Base-by-base conservation (phyloP, 1,284 basidiomycete species). In the Phylloboletellus chloephorus region DNA sequence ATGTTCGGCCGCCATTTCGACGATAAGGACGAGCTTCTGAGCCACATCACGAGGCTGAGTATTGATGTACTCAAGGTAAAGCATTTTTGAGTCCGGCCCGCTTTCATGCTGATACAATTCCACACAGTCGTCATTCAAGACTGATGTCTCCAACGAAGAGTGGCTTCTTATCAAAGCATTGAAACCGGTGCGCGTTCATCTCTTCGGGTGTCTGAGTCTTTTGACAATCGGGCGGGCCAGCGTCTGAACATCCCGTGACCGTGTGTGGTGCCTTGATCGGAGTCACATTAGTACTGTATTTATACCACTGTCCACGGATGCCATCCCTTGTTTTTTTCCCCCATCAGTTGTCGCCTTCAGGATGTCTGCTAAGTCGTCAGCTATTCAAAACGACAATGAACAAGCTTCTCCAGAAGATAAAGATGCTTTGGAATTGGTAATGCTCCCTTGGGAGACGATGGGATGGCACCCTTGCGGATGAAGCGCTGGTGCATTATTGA, bases 1-100 rank as follows among this genome's bases (percentile, higher is more conserved):
- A 88, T 92, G 77, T 96, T 87, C 58, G 92, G 92, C 6, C 79
- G 88, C 44, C 89, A 92, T 64, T 96, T 99, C 61, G 92, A 96
- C 60, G 94, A 98, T 39, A 91, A 92, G 65, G 95, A 98, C 64
- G 92, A 96, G 54, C 65, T 98, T 29, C 75, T 95, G 41, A 94
- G 91, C 46, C 85, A 89, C 49, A 88, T 98, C 61, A 86, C 89
- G 32, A 78, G 96, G 41, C 81, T 85, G 60, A 93, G 88, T 54
- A 97, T 99, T 53, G 96, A 98, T 63, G 87, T 93, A 4, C 73
- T 98, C 39, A 98, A 94, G 79, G 84, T 85, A 52, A 40, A 61
- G 49, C 25, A 42, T 40, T 36, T 19, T 16, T 38, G 49, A 21
- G 10, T 13, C 13, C 16, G 17, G 23, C 16, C n/a, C 7, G 17